A percentile compares a stretch with the other conserved stretches of the same genome.
phyloP scores from a whole-genome alignment of 768 basidiomycete species.

The Leccinum rimulosum region DNA sequence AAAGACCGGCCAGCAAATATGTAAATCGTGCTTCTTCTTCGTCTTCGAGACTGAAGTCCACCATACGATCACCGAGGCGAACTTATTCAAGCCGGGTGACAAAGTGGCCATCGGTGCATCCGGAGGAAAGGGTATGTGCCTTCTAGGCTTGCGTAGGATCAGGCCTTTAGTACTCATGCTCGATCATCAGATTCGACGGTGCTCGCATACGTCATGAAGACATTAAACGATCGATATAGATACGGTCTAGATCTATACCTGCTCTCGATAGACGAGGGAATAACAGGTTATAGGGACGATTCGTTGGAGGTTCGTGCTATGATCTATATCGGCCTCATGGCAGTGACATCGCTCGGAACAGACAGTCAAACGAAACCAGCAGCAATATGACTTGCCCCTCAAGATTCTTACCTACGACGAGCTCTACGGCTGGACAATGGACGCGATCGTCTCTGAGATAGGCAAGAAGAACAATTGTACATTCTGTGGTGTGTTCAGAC shows the following conservation, averaged over 20 bases:
- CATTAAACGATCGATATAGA: conserved; percentile 88
- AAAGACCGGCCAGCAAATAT: conserved; percentile 97
- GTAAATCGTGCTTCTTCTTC: conserved; percentile 92
- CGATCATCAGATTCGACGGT: conserved; percentile 84
- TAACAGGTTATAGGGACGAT: conserved; percentile 97
- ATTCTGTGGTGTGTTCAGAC: conserved; percentile 96
- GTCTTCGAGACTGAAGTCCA: conserved; percentile 99
- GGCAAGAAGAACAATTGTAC: conserved; percentile 99
- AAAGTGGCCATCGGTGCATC: conserved; percentile 96
- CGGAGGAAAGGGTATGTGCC: conserved; percentile 85
- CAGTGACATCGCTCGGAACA: conserved; percentile 31
- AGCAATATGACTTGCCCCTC: conserved; percentile 91
- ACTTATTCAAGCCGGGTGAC: conserved; percentile 86
- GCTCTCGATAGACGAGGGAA: conserved; percentile 97
- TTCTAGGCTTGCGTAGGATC: background rate
- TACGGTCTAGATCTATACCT: conserved; percentile 91
- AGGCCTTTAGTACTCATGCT: background rate
- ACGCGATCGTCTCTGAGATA: conserved; percentile 89
- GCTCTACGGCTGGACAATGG: conserved; percentile 99
- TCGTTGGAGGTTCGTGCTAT: conserved; percentile 73
- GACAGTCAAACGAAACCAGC: conserved; percentile 97
- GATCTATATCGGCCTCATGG: background rate
- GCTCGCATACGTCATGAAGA: conserved; percentile 94
- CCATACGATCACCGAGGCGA: conserved; percentile 84
- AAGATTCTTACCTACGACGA: conserved; percentile 97